Base-by-base conservation (phyloP, 2,329 filamentous ascomycete genomes). In the Nannizziopsis arthrosporioides region DNA sequence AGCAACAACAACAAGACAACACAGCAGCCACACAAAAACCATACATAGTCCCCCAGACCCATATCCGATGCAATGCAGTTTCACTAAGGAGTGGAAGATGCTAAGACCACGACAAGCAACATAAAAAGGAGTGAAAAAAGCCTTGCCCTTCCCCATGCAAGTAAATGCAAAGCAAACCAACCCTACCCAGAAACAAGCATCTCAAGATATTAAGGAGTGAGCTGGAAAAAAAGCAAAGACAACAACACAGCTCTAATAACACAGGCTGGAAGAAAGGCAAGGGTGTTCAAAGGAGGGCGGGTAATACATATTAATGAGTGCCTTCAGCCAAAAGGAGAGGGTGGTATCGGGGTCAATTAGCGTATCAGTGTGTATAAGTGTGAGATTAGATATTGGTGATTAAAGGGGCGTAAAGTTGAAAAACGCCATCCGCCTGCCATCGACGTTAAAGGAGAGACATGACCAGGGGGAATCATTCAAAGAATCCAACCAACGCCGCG, bases 51-150 rank as follows among this genome's bases (percentile, higher is more conserved):
- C 48, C 53, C 48, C 44, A 39, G 42, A 42, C 45, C 52, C 50
- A 54, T 35, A 51, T 51, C 48, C 53, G 51, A 51, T 53, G 51
- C 51, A 53, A 54, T 53, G 53, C 53, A 37, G 35, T 34, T 12
- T 42, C 8, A 41, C 35, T 48, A 53, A 51, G 49, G 51, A 53
- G 51, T 38, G 51, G 44, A 49, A 51, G 49, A 53, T 53, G 51
- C 53, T 49, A 50, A 44, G 42, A 37, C 36, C 19, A 38, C 46
- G 46, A 27, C 22, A 32, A 44, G 15, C 39, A 47, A 31, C 19
- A 32, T 2, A 47, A 47, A 41, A 50, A 48, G 42, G 50, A 52
- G 30, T 52, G 50, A 45, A 32, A 39, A 32, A 37, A 8, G 10
- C 35, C 49, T 42, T 47, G 17, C 36, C 44, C 38, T 47, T 47